phyloP scores from a whole-genome alignment of 2,329 filamentous ascomycete genomes.

The Aspergillus proliferans region DNA sequence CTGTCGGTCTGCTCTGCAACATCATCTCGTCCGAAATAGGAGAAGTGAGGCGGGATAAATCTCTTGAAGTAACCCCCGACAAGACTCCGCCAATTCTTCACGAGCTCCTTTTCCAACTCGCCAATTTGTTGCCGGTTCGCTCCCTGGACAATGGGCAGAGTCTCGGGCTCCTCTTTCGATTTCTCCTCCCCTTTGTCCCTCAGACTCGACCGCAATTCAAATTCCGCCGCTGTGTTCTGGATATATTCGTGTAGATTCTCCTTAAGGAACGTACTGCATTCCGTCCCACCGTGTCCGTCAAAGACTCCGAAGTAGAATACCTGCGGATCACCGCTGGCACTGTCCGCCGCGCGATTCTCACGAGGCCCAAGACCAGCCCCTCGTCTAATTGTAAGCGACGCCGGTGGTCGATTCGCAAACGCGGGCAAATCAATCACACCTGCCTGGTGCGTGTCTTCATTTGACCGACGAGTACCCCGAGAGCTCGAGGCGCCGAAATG shows the following conservation, averaged over 20 bases:
- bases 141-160: slow-evolving; percentile 45
- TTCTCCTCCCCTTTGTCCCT: slow-evolving; percentile 26
- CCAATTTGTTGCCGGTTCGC: slow-evolving; percentile 57
- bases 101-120: slow-evolving; percentile 62
- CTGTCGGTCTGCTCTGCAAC: slow-evolving; percentile 23
- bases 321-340: slow-evolving; percentile 80
- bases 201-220: slow-evolving; percentile 73
- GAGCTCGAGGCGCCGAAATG: slow-evolving; percentile 80
- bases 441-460: slow-evolving; percentile 91
- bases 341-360: slow-evolving; percentile 64
- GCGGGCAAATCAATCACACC: slow-evolving; percentile 89
- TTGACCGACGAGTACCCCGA: slow-evolving; percentile 77
- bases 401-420: slow-evolving; percentile 77
- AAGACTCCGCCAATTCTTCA: slow-evolving; percentile 71
- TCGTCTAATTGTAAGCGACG: slow-evolving; percentile 48
- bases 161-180: slow-evolving; percentile 12
- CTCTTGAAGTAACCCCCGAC: slow-evolving; percentile 93
- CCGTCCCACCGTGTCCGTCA: slow-evolving; percentile 85
- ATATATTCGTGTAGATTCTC: slow-evolving; percentile 85
- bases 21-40: slow-evolving; percentile 29
- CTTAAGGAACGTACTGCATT: slow-evolving; percentile 80
- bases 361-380: slow-evolving; percentile 28
- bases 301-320: slow-evolving; percentile 98
- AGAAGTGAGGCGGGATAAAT: slow-evolving; percentile 77
- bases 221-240: slow-evolving; percentile 69